Evolutionary conservation across 2,329 filamentous ascomycete species (phyloP).

Genomic region (Sporothrix euskadiensis): DNA sequence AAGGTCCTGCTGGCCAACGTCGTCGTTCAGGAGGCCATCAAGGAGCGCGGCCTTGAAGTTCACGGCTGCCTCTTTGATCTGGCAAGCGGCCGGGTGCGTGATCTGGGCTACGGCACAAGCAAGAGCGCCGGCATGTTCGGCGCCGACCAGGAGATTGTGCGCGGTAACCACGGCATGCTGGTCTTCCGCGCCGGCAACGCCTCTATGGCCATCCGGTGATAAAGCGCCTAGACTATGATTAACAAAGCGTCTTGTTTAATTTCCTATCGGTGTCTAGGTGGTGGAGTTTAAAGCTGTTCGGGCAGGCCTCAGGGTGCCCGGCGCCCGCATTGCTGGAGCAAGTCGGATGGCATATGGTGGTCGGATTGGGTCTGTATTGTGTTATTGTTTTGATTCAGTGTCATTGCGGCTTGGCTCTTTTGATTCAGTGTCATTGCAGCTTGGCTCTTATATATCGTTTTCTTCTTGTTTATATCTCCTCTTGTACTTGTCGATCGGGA

Average conservation of each 20-base stretch:
- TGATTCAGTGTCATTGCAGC: neutral
- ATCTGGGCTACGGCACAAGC: conserved; percentile 50
- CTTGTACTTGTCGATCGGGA: neutral
- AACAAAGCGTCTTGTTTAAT: neutral
- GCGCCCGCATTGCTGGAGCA: neutral
- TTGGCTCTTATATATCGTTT: neutral
- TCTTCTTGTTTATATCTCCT: neutral
- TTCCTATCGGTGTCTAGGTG: neutral
- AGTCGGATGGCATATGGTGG: conserved; percentile 4
- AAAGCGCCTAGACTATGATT: neutral
- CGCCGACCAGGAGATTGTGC: conserved; percentile 42
- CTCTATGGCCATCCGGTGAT: conserved; percentile 38
- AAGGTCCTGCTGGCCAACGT: conserved; percentile 67
- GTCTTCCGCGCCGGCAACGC: conserved; percentile 50
- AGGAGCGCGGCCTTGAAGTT: conserved; percentile 68
- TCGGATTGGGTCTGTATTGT: neutral
- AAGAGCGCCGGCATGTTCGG: conserved; percentile 32
- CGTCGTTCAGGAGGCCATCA: conserved; percentile 68
- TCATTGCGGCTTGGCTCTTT: neutral
- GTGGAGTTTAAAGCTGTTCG: neutral
- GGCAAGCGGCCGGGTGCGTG: conserved; percentile 49
- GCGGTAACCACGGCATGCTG: conserved; percentile 52
- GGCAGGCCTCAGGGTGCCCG: neutral
- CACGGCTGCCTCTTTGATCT: conserved; percentile 78
- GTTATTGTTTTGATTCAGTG: neutral